Percentiles rank a stretch among this genome's conserved stretches.
phyloP scores from a whole-genome alignment of 768 basidiomycete genomes.

The Tulasnella sp. region DNA sequence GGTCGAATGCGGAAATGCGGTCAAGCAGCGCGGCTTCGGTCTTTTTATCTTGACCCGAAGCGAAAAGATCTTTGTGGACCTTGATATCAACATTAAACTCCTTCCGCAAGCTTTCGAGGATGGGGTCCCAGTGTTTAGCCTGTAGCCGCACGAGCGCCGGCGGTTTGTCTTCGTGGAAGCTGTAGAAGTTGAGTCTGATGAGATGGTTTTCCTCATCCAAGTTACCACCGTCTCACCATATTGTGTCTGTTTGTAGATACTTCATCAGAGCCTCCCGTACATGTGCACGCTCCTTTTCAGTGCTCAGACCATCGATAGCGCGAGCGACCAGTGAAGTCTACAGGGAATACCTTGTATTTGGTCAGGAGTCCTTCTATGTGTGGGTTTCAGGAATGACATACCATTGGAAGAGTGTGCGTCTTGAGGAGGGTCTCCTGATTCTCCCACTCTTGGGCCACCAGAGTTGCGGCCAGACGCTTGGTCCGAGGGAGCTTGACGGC shows the following conservation, averaged over 20 bases:
- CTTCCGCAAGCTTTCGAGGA: conserved; percentile 65
- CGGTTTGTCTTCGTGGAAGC: conserved; percentile 76
- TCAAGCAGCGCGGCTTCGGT: conserved; percentile 49
- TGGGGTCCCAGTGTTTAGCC: conserved; percentile 75
- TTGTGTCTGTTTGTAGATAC: conserved; percentile 91
- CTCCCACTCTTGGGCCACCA: conserved; percentile 96
- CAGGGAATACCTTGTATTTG: background rate
- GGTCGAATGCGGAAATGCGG: conserved; percentile 53
- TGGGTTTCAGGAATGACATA: conserved; percentile 29
- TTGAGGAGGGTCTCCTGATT: conserved; percentile 78
- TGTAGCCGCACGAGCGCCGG: conserved; percentile 68
- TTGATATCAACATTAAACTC: conserved; percentile 58
- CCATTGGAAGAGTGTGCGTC: conserved; percentile 85
- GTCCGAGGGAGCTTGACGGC: conserved; percentile 56
- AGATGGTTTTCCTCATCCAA: background rate
- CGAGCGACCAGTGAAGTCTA: conserved; percentile 88
- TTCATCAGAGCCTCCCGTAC: conserved; percentile 61
- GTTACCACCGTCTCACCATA: conserved; percentile 44
- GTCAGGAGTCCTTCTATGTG: background rate
- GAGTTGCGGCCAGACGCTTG: conserved; percentile 63
- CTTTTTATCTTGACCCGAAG: conserved; percentile 55
- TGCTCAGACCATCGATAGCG: conserved; percentile 69
- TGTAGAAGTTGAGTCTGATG: conserved; percentile 24
- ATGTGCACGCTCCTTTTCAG: conserved; percentile 44
- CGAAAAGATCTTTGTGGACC: conserved; percentile 61